Evolutionary conservation across 768 basidiomycete genomes (phyloP).

Genomic region (Mycena filopes): DNA sequence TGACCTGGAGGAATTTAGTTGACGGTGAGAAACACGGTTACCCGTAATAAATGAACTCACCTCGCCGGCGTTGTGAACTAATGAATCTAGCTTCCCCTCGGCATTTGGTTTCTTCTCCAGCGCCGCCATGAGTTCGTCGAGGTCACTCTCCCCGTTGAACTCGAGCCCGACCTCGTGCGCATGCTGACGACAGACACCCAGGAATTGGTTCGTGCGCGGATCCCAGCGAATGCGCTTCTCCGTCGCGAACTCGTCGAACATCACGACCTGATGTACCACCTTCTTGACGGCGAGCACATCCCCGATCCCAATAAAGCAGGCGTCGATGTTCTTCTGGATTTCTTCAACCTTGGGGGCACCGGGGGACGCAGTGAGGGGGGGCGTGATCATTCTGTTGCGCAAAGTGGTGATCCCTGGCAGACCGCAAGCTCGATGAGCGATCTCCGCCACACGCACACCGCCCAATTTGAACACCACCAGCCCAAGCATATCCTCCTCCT

Average conservation of each 20-base stretch:
- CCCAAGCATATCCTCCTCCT: slow-evolving; percentile 35
- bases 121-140: slow-evolving; percentile 29
- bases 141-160: slow-evolving; percentile 34
- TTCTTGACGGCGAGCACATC: neutral
- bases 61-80: slow-evolving; percentile 1
- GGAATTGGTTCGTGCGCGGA: neutral
- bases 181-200: neutral
- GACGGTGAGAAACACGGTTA: too few relatives aligned
- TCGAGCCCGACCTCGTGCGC: slow-evolving; percentile 20
- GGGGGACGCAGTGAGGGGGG: neutral
- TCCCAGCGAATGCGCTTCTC: neutral
- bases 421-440: slow-evolving; percentile 36
- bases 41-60: neutral
- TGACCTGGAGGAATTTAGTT: slow-evolving; percentile 30
- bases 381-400: neutral
- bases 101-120: neutral
- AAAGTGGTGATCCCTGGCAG: slow-evolving; percentile 24
- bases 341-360: neutral
- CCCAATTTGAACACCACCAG: slow-evolving; percentile 37
- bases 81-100: neutral
- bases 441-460: slow-evolving; percentile 34
- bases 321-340: neutral
- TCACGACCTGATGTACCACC: neutral
- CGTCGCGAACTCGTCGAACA: neutral
- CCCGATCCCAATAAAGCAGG: neutral